phyloP scores from a whole-genome alignment of 768 basidiomycete genomes.

The Lyophyllum decastes region DNA sequence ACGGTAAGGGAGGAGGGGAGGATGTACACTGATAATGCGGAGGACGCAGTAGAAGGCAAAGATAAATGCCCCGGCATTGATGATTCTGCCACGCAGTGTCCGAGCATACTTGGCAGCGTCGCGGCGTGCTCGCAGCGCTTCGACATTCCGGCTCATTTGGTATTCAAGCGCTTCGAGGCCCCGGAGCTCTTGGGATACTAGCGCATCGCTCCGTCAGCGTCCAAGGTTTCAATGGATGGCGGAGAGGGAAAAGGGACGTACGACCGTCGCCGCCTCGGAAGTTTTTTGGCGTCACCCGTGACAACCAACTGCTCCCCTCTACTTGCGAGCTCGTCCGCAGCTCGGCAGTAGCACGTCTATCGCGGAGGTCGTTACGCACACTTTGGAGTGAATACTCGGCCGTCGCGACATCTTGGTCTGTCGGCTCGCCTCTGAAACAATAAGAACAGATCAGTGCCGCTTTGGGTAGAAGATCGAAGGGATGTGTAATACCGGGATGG shows the following conservation, averaged over 20 bases:
- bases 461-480: neutral
- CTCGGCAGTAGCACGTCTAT: slow-evolving; percentile 35
- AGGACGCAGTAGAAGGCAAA: slow-evolving; percentile 72
- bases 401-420: slow-evolving; percentile 52
- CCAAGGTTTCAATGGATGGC: too few relatives aligned
- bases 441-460: neutral
- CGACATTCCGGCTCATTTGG: slow-evolving; percentile 63
- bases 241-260: slow-evolving; percentile 22
- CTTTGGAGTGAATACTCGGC: slow-evolving; percentile 61
- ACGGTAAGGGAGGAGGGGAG: neutral
- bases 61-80: slow-evolving; percentile 45
- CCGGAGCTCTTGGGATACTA: slow-evolving; percentile 56
- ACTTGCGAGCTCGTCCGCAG: slow-evolving; percentile 25
- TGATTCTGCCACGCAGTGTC: slow-evolving; percentile 56
- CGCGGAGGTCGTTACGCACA: slow-evolving; percentile 57
- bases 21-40: slow-evolving; percentile 61
- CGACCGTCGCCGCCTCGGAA: slow-evolving; percentile 48
- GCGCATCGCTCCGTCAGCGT: neutral
- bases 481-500: slow-evolving; percentile 22
- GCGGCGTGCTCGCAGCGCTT: slow-evolving; percentile 48
- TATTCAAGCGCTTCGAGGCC: slow-evolving; percentile 70
- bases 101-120: slow-evolving; percentile 48
- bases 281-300: slow-evolving; percentile 47
- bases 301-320: slow-evolving; percentile 46
- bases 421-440: slow-evolving; percentile 35